Conservation (phyloP, 148 eudicot genomes). For the Silene conica region DNA sequence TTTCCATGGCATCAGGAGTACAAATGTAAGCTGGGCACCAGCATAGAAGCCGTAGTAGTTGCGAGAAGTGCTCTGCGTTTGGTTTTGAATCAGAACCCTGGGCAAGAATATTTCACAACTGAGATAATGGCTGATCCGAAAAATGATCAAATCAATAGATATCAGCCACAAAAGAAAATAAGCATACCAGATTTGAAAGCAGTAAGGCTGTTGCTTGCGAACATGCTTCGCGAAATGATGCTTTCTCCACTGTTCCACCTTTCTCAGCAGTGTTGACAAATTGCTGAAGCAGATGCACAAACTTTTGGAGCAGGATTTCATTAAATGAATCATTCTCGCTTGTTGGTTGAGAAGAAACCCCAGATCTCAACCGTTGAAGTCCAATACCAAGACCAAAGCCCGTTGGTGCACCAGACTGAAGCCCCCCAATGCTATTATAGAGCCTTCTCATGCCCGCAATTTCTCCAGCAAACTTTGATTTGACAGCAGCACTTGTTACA, state of each 20-base stretch:
- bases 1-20: constrained; percentile 93
- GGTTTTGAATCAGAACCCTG: constrained; percentile 69
- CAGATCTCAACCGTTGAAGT: constrained; percentile 56
- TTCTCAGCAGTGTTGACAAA: constrained; percentile 82
- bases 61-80: constrained; percentile 77
- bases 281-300: constrained; percentile 81
- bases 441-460: constrained; percentile 98
- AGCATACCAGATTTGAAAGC: constrained; percentile 80
- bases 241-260: constrained; percentile 76
- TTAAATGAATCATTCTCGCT: constrained; percentile 69
- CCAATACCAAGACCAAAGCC: constrained; percentile 53
- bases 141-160: constrained; percentile 18
- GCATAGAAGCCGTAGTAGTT: constrained; percentile 92
- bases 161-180: constrained; percentile 11
- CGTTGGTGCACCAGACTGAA: constrained; percentile 48
- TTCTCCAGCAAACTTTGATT: constrained; percentile 96
- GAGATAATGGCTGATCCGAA: constrained; percentile 13
- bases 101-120: constrained; percentile 15
- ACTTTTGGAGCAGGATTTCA: constrained; percentile 77
- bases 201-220: constrained; percentile 96
- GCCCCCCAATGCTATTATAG: constrained; percentile 81
- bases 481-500: constrained; percentile 88
- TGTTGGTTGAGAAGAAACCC: constrained; percentile 42
- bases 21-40: constrained; percentile 99
- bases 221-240: constrained; percentile 83